These are phyloP conservation scores for Ilex asprella DNA, from an alignment of 257 asterid species.

Conservation along the genomic window DNA sequence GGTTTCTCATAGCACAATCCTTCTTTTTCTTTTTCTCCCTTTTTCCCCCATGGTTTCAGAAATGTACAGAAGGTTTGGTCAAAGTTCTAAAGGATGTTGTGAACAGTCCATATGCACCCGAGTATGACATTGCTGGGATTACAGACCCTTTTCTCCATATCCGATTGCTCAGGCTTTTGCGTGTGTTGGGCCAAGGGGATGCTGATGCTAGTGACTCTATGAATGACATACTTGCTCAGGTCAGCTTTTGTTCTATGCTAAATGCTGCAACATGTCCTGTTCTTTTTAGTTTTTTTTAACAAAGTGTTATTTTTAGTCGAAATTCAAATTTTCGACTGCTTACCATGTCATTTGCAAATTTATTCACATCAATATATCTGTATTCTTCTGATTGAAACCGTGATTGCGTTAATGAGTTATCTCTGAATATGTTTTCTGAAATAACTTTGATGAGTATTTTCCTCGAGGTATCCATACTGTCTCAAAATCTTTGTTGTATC, in stretches of 20 bases:
- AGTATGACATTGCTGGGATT: constrained; percentile 90
- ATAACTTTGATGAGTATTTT: no score
- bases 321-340: no score
- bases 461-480: no score
- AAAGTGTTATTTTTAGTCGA: no score
- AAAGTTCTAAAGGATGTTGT: constrained; percentile 73
- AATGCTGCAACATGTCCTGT: not conserved
- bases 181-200: constrained; percentile 86
- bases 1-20: not conserved
- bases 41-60: constrained; percentile 38
- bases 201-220: constrained; percentile 89
- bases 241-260: constrained; percentile 19
- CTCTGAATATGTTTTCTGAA: no score
- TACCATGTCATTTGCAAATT: no score
- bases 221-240: constrained; percentile 99
- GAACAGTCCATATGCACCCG: constrained; percentile 96
- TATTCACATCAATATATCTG: no score
- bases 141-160: constrained; percentile 93
- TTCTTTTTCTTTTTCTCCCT: not conserved
- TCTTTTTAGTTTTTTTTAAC: not conserved
- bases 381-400: no score
- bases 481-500: no score
- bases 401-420: no score
- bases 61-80: constrained; percentile 86
- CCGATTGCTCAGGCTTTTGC: constrained; percentile 75